Evolutionary conservation across 352 stramenopile genomes (phyloP), one percentile per base, ranked within the genome.

Genomic region (Pythium aphanidermatum): DNA sequence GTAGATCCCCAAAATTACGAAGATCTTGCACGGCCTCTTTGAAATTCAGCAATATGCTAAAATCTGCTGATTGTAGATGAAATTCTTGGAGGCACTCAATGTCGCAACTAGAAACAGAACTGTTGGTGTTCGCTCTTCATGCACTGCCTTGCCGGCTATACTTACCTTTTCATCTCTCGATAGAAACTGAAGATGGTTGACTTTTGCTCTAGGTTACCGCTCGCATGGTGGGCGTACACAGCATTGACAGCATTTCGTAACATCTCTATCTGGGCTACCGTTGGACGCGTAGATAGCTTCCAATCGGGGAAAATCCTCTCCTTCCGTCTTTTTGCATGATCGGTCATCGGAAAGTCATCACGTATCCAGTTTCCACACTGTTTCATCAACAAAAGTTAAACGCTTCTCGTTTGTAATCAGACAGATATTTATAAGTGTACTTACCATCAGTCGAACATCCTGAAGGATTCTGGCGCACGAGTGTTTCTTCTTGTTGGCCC

Each of bases 401-500:
- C n/a, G n/a, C n/a, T n/a, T n/a, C n/a, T n/a, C n/a, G n/a, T n/a
- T n/a, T n/a, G n/a, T n/a, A n/a, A n/a, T 25, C 34, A 37, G 12
- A 51, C 21, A 21, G 30, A 34, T 5, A 47, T 31, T 31, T 13
- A 32, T 28, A 40, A 52, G 60, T 24, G 40, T 26, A 52, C 65
- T 43, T 55, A 91, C 80, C 42, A 77, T 64, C 25, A 71, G 42
- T 21, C 77, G 67, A 35, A 91, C 55, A 25, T 95, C 76, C 28
- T 93, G 75, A 14, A 95, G 54, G 2, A 73, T 39, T 32, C 75
- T 83, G 4, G 76, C 58, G 46, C 83, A 83, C 5, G 57, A 52
- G 2, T 86, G 42, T 20, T 86, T 90, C 7, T 86, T 80, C 54
- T 96, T 96, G 50, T 95, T 80, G 11, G 85, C 72, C 45, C 81